Percentiles rank a stretch among this genome's conserved stretches.
These are phyloP conservation scores for Heritiera littoralis DNA, from an alignment of 345 rosid genomes.

Conservation along the genomic window DNA sequence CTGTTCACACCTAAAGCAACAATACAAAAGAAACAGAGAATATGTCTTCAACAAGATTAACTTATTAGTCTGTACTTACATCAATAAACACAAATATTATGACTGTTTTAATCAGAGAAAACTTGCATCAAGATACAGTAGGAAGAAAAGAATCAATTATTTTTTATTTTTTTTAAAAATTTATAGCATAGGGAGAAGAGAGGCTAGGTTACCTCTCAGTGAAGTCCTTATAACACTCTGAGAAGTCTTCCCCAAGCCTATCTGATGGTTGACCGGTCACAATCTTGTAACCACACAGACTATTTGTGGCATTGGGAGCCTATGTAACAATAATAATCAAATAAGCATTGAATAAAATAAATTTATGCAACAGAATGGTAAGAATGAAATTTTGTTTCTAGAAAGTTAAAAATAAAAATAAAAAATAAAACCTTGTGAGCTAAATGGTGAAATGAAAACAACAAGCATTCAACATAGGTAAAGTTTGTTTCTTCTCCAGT, in stretches of 20 bases:
- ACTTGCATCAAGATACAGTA: background rate
- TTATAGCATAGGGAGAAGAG: background rate
- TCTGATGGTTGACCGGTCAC: constrained; percentile 99
- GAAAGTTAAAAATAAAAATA: background rate
- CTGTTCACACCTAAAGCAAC: background rate
- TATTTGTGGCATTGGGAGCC: constrained; percentile 98
- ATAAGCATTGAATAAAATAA: constrained; percentile 22
- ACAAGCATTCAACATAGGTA: constrained; percentile 90
- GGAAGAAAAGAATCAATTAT: background rate
- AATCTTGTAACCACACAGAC: constrained; percentile 94
- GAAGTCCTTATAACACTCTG: constrained; percentile 81
- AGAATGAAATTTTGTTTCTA: background rate
- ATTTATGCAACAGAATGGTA: background rate
- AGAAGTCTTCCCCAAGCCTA: constrained; percentile 95
- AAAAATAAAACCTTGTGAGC: constrained; percentile 72
- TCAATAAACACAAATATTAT: background rate
- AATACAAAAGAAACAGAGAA: background rate
- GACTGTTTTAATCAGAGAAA: background rate
- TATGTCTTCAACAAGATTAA: background rate
- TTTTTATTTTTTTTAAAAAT: background rate
- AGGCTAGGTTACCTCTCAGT: constrained; percentile 61
- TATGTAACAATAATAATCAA: constrained; percentile 31
- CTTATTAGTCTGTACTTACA: background rate
- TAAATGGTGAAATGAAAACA: constrained; percentile 84
- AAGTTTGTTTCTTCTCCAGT: constrained; percentile 96